Evolutionary conservation across 2,329 filamentous ascomycete genomes (phyloP).

Genomic region (Calonectria ilicicola): DNA sequence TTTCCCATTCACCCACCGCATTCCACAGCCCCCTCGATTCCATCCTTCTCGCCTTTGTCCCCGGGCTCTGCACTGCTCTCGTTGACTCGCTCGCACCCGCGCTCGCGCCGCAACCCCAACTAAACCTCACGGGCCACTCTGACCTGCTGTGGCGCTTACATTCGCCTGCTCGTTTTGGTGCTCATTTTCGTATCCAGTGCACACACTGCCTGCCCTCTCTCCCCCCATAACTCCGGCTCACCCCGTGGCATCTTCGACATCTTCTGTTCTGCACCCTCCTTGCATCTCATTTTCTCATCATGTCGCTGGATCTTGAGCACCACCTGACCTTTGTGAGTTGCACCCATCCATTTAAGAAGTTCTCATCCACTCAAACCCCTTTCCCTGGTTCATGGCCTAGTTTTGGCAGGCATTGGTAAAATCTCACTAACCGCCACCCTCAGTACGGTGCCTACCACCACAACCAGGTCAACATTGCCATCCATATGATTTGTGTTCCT

Average conservation of each 20-base stretch:
- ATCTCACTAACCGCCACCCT: slow-evolving; percentile 26
- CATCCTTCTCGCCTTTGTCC: neutral
- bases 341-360: neutral
- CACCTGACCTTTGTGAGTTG: slow-evolving; percentile 82
- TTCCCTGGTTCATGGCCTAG: neutral
- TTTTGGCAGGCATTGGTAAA: neutral
- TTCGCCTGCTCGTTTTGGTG: neutral
- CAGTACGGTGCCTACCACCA: slow-evolving; percentile 90
- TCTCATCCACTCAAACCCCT: neutral
- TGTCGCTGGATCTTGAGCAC: slow-evolving; percentile 83
- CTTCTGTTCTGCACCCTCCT: slow-evolving; percentile 6
- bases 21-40: neutral
- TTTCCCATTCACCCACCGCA: slow-evolving; percentile 4
- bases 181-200: slow-evolving; percentile 17
- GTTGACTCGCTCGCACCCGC: neutral
- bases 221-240: neutral
- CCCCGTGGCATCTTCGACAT: neutral
- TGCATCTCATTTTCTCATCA: slow-evolving; percentile 44
- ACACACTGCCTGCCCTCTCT: neutral
- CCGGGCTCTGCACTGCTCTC: neutral
- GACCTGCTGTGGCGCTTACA: slow-evolving; percentile 15
- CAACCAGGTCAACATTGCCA: slow-evolving; percentile 80
- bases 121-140: slow-evolving; percentile 14
- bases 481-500: slow-evolving; percentile 85
- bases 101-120: slow-evolving; percentile 2